Evolutionary conservation across 2,329 filamentous ascomycete species (phyloP).

Genomic region (Phoma herbarum): DNA sequence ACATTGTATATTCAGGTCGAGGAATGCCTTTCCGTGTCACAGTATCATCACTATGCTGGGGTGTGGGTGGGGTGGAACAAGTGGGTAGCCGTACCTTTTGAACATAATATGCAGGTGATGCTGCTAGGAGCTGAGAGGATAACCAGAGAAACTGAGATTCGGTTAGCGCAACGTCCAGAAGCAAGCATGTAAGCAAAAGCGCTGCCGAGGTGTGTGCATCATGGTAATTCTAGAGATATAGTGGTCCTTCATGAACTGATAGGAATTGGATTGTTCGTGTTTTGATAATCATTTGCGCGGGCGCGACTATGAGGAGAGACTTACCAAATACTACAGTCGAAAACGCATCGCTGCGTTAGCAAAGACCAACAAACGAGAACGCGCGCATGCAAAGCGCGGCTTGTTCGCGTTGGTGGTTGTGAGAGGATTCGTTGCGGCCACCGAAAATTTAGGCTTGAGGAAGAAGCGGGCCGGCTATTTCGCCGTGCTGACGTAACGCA

Average conservation of each 20-base stretch:
- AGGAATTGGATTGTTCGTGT: constrained; percentile 67
- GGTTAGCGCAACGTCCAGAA: constrained; percentile 29
- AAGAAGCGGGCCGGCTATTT: constrained; percentile 16
- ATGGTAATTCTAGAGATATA: constrained; percentile 66
- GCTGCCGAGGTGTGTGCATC: constrained; percentile 50
- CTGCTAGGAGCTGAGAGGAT: neutral
- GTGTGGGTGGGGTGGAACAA: constrained; percentile 14
- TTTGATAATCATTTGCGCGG: constrained; percentile 54
- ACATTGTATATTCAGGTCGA: constrained; percentile 71
- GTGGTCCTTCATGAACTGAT: constrained; percentile 62
- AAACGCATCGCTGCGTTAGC: constrained; percentile 26
- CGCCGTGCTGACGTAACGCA: constrained; percentile 11
- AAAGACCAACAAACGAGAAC: constrained; percentile 17
- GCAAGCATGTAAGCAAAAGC: neutral
- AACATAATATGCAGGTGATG: constrained; percentile 3
- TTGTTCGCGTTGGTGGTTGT: constrained; percentile 22
- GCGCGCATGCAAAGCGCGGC: constrained; percentile 30
- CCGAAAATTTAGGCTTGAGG: constrained; percentile 36
- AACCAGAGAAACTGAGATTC: constrained; percentile 17
- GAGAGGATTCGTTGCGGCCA: constrained; percentile 25
- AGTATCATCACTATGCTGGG: constrained; percentile 65
- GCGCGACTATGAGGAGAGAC: constrained; percentile 17
- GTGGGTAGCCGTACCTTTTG: constrained; percentile 54
- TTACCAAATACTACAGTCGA: constrained; percentile 26
- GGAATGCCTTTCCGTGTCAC: constrained; percentile 74